phyloP scores from a whole-genome alignment of 257 asterid genomes.

The Petunia axillaris region DNA sequence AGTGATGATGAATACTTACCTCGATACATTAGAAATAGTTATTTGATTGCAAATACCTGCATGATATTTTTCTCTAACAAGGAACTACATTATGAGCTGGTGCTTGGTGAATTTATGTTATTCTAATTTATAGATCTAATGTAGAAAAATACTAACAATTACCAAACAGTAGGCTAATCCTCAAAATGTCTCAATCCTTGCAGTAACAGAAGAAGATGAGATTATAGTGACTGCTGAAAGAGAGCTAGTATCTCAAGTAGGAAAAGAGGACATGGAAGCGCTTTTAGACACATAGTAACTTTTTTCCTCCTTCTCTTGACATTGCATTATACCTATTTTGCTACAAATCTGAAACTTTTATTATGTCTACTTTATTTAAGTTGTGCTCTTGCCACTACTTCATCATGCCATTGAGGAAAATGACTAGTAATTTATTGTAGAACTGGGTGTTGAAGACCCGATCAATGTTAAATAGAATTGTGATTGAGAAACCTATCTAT shows the following conservation, averaged over 20 bases:
- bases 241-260: slow-evolving; percentile 93
- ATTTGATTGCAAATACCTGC: too few species aligned
- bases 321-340: too few species aligned
- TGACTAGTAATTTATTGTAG: too few species aligned
- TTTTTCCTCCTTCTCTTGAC: slow-evolving; percentile 22
- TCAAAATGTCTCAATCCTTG: slow-evolving; percentile 50
- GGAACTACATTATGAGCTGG: background rate
- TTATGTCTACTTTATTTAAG: background rate
- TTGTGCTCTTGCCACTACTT: too few species aligned
- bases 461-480: too few species aligned
- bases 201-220: slow-evolving; percentile 52
- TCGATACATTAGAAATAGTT: too few species aligned
- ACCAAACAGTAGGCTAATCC: slow-evolving; percentile 54
- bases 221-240: slow-evolving; percentile 84
- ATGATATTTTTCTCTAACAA: too few species aligned
- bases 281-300: slow-evolving; percentile 87
- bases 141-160: slow-evolving; percentile 79
- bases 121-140: slow-evolving; percentile 20
- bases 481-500: too few species aligned
- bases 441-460: too few species aligned
- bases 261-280: slow-evolving; percentile 98
- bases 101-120: slow-evolving; percentile 10
- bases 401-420: too few species aligned
- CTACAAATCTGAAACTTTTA: background rate
- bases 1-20: too few species aligned